Base-by-base conservation (phyloP, 805 yeast genomes). In the Zygoascus bituminiphila region DNA sequence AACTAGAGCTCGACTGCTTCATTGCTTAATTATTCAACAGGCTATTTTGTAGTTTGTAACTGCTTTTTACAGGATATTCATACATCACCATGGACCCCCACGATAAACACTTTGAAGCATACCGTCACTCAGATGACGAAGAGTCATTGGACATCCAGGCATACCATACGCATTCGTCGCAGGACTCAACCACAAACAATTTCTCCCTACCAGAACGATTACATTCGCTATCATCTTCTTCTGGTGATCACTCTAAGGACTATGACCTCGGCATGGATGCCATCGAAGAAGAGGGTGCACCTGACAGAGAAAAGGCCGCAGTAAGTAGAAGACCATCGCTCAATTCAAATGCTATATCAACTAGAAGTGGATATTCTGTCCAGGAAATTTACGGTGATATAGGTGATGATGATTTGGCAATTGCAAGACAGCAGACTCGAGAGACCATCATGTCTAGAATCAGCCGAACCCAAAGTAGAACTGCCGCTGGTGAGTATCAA, bases 371-470 rank as follows among this genome's bases (percentile, higher is more conserved):
- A 1, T 60, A 60, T 44, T 52, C 55, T 8, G 51, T 51, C 36
- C 50, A 60, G 51, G 70, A 63, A 31, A 67, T 75, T 14, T 75
- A 74, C 51, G 75, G 73, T 5, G 66, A 59, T 4, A 68, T 67
- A 24, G 52, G 67, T 50, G 59, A 62, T 17, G 64, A 67, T 0
- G 62, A 67, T 14, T 67, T 76, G 17, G 62, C 64, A 4, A 51
- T 77, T 36, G 63, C 60, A 21, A 65, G 82, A 44, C 68, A 72
- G 7, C 65, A 63, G 23, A 74, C 81, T 1, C 62, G 70, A 38
- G 68, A 65, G 22, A 70, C 79, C 0, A 70, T 77, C 35, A n/a
- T 45, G 31, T 53, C 57, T 14, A 25, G 29, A 35, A 58, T 74
- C 21, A 64, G 22, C 17, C 20, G 21, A 3, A 9, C 39, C 17